Conservation (phyloP, 2,329 filamentous ascomycete genomes). For the Huntiella decipiens region DNA sequence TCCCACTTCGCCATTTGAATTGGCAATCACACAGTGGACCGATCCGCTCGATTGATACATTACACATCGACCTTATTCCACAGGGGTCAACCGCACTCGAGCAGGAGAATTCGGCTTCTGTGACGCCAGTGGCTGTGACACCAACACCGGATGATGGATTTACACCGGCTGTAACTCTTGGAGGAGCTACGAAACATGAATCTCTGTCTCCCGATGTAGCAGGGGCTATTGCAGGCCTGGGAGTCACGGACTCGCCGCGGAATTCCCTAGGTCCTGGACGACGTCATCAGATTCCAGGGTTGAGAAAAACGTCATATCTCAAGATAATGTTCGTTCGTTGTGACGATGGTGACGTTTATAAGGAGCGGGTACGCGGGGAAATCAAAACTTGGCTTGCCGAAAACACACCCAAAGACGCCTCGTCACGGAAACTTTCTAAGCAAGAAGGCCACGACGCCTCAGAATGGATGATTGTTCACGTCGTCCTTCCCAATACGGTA, state of each 20-base stretch:
- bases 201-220: constrained; percentile 21
- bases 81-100: constrained; percentile 29
- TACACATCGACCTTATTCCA: constrained; percentile 75
- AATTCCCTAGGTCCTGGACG: constrained; percentile 31
- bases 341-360: constrained; percentile 92
- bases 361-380: constrained; percentile 54
- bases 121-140: constrained; percentile 16
- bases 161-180: constrained; percentile 34
- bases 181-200: constrained; percentile 15
- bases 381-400: constrained; percentile 83
- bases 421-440: constrained; percentile 30
- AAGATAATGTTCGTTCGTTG: constrained; percentile 80
- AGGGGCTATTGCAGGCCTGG: constrained; percentile 18
- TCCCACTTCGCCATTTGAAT: constrained; percentile 80
- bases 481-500: constrained; percentile 70
- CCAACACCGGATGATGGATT: constrained; percentile 37
- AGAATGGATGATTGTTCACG: constrained; percentile 87
- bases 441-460: constrained; percentile 92
- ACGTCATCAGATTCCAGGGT: constrained; percentile 83
- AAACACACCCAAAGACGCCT: constrained; percentile 31
- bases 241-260: constrained; percentile 13
- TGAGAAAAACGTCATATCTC: constrained; percentile 82
- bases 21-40: constrained; percentile 93
- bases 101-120: constrained; percentile 14
- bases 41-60: constrained; percentile 76